Base-by-base conservation (phyloP, 1,139 yeast species). In the Yamadazyma friedrichii region DNA sequence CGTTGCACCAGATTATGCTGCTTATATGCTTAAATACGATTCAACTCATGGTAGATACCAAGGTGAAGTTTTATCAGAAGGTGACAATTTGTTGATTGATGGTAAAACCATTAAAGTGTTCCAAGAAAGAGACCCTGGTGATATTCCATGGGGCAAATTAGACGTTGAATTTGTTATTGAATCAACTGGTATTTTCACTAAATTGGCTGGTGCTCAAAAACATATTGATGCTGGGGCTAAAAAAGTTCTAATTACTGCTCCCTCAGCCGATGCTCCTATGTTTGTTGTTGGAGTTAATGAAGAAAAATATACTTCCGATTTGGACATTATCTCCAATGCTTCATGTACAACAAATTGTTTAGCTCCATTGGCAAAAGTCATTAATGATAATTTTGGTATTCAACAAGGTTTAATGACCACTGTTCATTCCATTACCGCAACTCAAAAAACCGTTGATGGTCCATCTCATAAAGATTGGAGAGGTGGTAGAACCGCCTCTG, bases 381-480 rank as follows among this genome's bases (percentile, higher is more conserved):
- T 82, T 65, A 74, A 82, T 70, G 87, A 82, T 68, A 68, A 66
- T 58, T 82, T 79, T 61, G 88, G 88, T 44, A 77, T 82, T 54
- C 80, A 78, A 57, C 88, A 82, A 70, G 88, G 86, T 70, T 74
- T 82, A 62, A 82, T 82, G 88, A 83, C 88, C 70, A 83, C 88
- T 50, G 84, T 82, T 56, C 88, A 83, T 78, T 82, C 88, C 60
- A 78, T 81, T 71, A 82, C 88, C 55, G 88, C 88, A 61, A 80
- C 88, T 64, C 89, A 83, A 69, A 83, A 83, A 79, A 80, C 88
- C 50, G 89, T 83, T 52, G 89, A 83, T 62, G 89, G 89, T 65
- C 87, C 88, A 56, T 82, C 88, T 63, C 80, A 78, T 76, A 83
- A 83, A 78, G 89, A 83, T 78, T 83, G 89, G 89, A 79, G 89